Base-by-base conservation (phyloP, 805 yeast species). In the Candida vaughaniae region DNA sequence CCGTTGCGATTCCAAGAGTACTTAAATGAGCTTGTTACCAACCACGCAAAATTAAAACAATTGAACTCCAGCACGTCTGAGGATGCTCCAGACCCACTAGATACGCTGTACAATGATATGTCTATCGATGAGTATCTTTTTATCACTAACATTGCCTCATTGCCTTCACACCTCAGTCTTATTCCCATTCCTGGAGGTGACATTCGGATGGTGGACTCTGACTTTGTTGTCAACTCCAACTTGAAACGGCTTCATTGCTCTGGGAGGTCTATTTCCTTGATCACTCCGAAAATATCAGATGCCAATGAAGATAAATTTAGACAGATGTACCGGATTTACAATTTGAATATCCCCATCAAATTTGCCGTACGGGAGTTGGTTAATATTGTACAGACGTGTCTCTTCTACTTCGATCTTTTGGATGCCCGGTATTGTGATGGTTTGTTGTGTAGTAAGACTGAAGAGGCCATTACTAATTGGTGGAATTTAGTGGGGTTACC, bases 221-320 rank as follows among this genome's bases (percentile, higher is more conserved):
- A 65, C 30, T 91, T 86, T 53, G 73, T 76, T 34, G 78, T 86
- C 7, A 90, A 89, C 54, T 80, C 85, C 37, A 81, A 89, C 59
- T 64, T 93, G 49, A 77, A 84, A 46, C 76, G 86, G 48, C 57
- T 89, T 35, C 79, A 81, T 16, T 91, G 98, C 59, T 84, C 88
- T 36, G 95, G 97, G 7, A 69, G 99, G 41, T 80, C 95, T 0
- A 82, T 89, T 0, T 69, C 89, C 31, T 61, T 88, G 22, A 68
- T 85, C 9, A 70, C 80, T n/a, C 60, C 60, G 10, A 69, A 69
- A 20, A 87, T 95, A 0, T 66, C 95, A 0, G 86, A 79, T 48
- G 85, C 96, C 0, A 76, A 82, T 6, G 85, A 79, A 45, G 90
- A 85, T 48, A 91, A 89, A 53, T 90, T 91, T 55, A 64, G 85